A percentile compares a stretch with the other conserved stretches of the same genome.
Conservation (phyloP, 768 basidiomycete genomes). For the Mycena vulgaris region DNA sequence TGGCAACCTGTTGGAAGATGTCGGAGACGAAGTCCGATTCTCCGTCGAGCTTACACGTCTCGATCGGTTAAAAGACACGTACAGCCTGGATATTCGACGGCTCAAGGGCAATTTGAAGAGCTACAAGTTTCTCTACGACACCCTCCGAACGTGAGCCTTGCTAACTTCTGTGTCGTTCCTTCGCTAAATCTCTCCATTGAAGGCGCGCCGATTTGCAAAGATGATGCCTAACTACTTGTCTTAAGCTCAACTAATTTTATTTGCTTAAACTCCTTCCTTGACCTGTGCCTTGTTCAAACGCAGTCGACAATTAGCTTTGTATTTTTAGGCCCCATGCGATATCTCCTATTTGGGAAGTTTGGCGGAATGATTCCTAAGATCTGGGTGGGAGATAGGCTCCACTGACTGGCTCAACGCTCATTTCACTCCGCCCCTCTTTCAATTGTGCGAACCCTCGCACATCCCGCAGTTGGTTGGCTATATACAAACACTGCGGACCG, state of each 20-base stretch:
- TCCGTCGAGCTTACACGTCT: slow-evolving; percentile 92
- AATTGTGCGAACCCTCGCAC: neutral
- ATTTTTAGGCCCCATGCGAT: too few species aligned
- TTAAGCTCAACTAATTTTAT: neutral
- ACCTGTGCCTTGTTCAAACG: too few species aligned
- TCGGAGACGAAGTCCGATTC: slow-evolving; percentile 93
- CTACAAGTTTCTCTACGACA: slow-evolving; percentile 89
- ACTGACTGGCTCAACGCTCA: neutral
- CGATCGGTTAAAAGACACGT: slow-evolving; percentile 86
- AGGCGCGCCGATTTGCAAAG: slow-evolving; percentile 30
- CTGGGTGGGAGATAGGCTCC: neutral
- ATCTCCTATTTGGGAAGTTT: neutral
- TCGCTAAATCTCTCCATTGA: slow-evolving; percentile 8
- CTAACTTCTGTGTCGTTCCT: neutral
- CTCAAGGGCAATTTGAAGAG: slow-evolving; percentile 89
- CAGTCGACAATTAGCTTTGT: too few species aligned
- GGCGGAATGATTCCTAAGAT: slow-evolving; percentile 11
- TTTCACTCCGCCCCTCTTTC: too few species aligned
- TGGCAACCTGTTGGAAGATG: slow-evolving; percentile 78
- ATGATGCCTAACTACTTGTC: slow-evolving; percentile 1
- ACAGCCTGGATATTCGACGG: slow-evolving; percentile 90
- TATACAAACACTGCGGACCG: neutral
- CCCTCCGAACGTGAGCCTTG: slow-evolving; percentile 71
- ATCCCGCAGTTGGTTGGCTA: slow-evolving; percentile 9
- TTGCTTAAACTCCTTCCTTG: too few species aligned